Evolutionary conservation across 129 eudicot genomes (phyloP), one percentile per base, ranked within the genome.

Genomic region (Pulicaria dysenterica): DNA sequence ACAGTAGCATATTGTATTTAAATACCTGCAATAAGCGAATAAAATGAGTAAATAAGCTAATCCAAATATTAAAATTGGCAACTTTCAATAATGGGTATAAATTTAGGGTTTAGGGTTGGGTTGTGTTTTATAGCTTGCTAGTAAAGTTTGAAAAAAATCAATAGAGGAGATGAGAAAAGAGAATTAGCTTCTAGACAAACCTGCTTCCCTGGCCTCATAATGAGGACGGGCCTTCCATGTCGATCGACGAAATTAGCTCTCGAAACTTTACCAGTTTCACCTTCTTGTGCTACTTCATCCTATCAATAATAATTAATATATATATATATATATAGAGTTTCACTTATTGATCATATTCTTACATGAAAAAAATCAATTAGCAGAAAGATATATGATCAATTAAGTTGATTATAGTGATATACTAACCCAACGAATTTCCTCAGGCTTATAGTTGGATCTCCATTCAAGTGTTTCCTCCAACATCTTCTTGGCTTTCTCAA

Each of bases 201-300:
- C 98, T 92, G 98, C 74, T 80, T 89, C 71, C 96, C 98, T 0
- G 96, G 98, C 78, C 98, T 89, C 96, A 92, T 92, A 63, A 92
- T 64, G 38, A 92, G 98, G 44, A 92, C 96, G 57, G 82, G 62
- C 75, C 96, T 87, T 15, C 92, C 95, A 39, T 42, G 31, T 74
- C 87, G 87, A 74, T 93, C 98, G 60, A 73, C 87, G 77, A 93
- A 93, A 62, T 85, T 84, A 15, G 96, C 98, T 53, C 82, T 80
- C 8, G 90, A 93, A 12, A 89, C 90, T 82, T 89, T 87, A 65
- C 98, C 98, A 3, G 91, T 89, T 69, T 87, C 95, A 3, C 96
- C 95, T 83, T 89, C 96, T 36, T 87, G 84, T 7, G 95, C 96
- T 47, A 92, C 98, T 79, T 92, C 90, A 73, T 85, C 80, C 96